These are phyloP conservation scores for Aegilops umbellulata DNA, from an alignment of 176 grass and related monocot species.

Conservation along the genomic window DNA sequence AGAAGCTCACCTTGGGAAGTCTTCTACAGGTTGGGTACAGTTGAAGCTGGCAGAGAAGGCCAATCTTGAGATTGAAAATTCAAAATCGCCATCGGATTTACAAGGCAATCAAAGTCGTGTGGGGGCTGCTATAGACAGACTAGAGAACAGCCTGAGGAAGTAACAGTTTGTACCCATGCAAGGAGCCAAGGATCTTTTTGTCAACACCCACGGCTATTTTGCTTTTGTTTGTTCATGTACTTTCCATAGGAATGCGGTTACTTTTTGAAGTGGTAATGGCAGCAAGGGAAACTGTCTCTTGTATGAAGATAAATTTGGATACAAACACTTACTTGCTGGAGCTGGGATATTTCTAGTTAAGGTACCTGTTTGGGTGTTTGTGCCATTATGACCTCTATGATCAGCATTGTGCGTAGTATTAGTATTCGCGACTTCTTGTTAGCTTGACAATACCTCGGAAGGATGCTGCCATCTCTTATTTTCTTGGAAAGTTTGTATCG, in stretches of 20 bases:
- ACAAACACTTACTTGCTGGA: not conserved
- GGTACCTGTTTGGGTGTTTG: not conserved
- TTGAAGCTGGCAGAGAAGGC: constrained; percentile 88
- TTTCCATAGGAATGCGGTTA: not conserved
- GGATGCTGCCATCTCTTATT: not conserved
- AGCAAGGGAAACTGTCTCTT: not conserved
- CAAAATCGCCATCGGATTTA: constrained; percentile 35
- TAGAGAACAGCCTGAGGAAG: constrained; percentile 76
- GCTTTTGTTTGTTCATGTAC: not conserved
- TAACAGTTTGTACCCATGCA: constrained; percentile 11
- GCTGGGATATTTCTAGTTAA: not conserved
- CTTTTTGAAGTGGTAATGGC: not conserved
- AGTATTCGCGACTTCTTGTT: not conserved
- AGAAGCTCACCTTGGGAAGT: constrained; percentile 4
- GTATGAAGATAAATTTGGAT: constrained; percentile 4
- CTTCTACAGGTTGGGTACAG: constrained; percentile 80
- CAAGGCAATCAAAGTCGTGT: constrained; percentile 57
- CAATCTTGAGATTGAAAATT: constrained; percentile 54
- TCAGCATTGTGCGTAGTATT: not conserved
- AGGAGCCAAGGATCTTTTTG: not conserved
- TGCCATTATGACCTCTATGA: not conserved
- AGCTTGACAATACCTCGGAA: not conserved
- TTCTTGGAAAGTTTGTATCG: not conserved
- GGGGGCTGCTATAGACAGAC: constrained; percentile 78
- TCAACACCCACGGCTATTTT: not conserved